Evolutionary conservation across 345 rosid species (phyloP).

Genomic region (Aegle marmelos): DNA sequence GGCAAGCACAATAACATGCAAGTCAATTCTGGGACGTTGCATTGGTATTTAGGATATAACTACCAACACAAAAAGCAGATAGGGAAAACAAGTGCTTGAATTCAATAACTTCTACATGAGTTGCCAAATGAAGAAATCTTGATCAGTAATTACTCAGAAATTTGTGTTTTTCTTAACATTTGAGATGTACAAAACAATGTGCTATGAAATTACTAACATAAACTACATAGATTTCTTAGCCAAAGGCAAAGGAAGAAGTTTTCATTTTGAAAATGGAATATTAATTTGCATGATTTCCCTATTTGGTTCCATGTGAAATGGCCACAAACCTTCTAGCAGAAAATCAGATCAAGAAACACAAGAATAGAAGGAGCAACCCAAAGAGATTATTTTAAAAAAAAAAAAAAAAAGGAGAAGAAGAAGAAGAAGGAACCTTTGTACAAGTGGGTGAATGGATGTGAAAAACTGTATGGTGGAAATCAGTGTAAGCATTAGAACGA

Average conservation of each 20-base stretch:
- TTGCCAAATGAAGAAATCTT: not conserved
- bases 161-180: not conserved
- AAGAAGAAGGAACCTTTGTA: slow-evolving; percentile 57
- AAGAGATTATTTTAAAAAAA: not conserved
- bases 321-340: not conserved
- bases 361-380: not conserved
- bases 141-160: not conserved
- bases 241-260: not conserved
- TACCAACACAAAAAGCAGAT: not conserved
- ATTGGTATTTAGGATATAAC: not conserved
- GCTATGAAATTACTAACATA: not conserved
- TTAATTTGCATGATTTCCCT: not conserved
- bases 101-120: not conserved
- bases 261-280: not conserved
- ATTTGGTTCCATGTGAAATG: not conserved
- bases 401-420: not conserved
- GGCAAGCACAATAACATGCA: slow-evolving; percentile 29
- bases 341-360: slow-evolving; percentile 10
- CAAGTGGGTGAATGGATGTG: slow-evolving; percentile 94
- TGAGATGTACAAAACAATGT: not conserved
- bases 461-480: slow-evolving; percentile 98
- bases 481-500: slow-evolving; percentile 97
- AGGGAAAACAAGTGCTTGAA: not conserved
- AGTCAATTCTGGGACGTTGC: slow-evolving; percentile 13
- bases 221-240: not conserved